Conservation (phyloP, 1,139 yeast genomes). For the Saccharomyces pastorianus region DNA sequence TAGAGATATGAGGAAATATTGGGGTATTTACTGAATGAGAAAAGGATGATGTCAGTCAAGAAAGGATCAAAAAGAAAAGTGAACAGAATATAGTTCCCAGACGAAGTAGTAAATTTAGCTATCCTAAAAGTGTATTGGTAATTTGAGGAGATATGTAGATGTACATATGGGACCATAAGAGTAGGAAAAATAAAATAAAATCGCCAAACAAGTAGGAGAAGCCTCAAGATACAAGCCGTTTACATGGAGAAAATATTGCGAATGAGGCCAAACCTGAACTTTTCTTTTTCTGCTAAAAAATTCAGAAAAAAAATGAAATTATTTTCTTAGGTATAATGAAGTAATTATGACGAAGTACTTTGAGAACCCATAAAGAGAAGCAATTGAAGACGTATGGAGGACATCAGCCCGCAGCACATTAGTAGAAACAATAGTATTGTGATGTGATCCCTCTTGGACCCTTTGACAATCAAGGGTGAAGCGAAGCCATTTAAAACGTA, state of each 20-base stretch:
- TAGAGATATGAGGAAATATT: conserved; percentile 13
- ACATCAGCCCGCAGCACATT: neutral
- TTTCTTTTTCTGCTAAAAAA: neutral
- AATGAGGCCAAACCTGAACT: neutral
- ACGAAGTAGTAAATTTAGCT: no score
- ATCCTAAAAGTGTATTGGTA: no score
- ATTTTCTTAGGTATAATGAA: neutral
- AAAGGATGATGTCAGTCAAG: neutral
- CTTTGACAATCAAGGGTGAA: neutral
- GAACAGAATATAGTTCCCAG: neutral
- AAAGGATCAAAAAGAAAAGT: neutral
- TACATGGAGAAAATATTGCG: neutral
- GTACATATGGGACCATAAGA: neutral
- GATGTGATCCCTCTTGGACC: neutral
- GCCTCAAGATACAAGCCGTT: neutral
- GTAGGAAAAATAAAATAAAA: neutral
- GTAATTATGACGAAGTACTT: neutral
- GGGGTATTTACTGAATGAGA: neutral
- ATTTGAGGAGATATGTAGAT: neutral
- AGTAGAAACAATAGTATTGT: neutral
- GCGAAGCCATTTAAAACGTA: neutral
- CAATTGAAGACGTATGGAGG: neutral
- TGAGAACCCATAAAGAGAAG: neutral
- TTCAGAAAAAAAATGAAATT: neutral
- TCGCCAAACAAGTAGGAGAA: neutral